Conservation (phyloP, 2,329 filamentous ascomycete species). For the Exophiala oligosperma region DNA sequence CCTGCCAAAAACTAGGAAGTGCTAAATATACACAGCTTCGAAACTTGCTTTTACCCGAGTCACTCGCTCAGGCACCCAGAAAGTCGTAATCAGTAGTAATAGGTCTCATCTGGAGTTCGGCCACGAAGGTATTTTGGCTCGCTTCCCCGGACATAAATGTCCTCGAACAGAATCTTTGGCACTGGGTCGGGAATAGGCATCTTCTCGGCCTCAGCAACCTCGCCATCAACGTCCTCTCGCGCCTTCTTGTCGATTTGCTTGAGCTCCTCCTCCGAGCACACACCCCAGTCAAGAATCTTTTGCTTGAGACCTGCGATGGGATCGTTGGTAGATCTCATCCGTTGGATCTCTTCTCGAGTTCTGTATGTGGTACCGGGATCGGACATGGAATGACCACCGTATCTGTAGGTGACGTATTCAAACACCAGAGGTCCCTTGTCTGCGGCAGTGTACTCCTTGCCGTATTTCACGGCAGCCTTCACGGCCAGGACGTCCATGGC, state of each 20-base stretch:
- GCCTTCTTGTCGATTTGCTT: slow-evolving; percentile 96
- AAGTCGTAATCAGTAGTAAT: slow-evolving; percentile 60
- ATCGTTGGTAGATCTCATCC: slow-evolving; percentile 98
- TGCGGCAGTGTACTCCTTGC: slow-evolving; percentile 78
- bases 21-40: slow-evolving; percentile 18
- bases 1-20: slow-evolving; percentile 8
- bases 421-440: slow-evolving; percentile 93
- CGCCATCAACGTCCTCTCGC: slow-evolving; percentile 77
- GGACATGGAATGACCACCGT: slow-evolving; percentile 99
- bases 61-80: neutral
- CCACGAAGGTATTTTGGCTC: slow-evolving; percentile 89
- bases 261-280: slow-evolving; percentile 89
- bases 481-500: slow-evolving; percentile 99
- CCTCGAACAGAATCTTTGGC: slow-evolving; percentile 85
- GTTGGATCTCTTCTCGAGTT: slow-evolving; percentile 98
- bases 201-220: slow-evolving; percentile 86
- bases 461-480: slow-evolving; percentile 93
- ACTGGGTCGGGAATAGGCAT: slow-evolving; percentile 80
- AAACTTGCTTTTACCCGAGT: slow-evolving; percentile 3
- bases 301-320: slow-evolving; percentile 97
- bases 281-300: slow-evolving; percentile 94
- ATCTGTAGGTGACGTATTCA: slow-evolving; percentile 99
- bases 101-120: slow-evolving; percentile 88
- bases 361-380: slow-evolving; percentile 99
- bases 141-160: slow-evolving; percentile 86